Base-by-base conservation (phyloP, 2,329 filamentous ascomycete species). In the Monosporascus sp. region DNA sequence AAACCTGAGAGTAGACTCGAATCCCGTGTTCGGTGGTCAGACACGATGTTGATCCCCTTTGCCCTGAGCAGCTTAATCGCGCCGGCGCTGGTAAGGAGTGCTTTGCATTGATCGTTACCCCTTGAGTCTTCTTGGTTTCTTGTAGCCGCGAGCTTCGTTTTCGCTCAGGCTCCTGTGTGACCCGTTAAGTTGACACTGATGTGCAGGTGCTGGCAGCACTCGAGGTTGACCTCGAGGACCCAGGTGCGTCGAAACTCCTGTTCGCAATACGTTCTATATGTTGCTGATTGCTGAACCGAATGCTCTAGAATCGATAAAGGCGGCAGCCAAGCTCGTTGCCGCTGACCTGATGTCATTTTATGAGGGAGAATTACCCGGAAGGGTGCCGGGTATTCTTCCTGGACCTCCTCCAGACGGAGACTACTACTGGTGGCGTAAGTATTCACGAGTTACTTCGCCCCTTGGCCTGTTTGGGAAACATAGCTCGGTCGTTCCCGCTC, bases 331-430 rank as follows among this genome's bases (percentile, higher is more conserved):
- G 36, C 54, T 60, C 50, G 64, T 66, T 36, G 64, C 64, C 20
- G 59, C 56, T 45, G 64, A 67, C 47, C 54, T 67, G 52, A 55
- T 67, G 52, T 52, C 43, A 19, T 67, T 61, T 40, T 67, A 67
- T 45, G 52, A 62, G 37, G 64, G 64, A 46, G 52, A 62, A n/a
- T 57, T 62, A 27, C 56, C 61, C 17, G 83, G 79, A 11, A 87
- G 73, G 16, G 74, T 76, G 2, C 53, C 55, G 1, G 64, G 64
- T 17, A 60, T 66, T 46, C 55, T 66, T 9, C 62, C 62, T 9
- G 64, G 64, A 6, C 64, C 64, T 36, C 64, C 64, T 14, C 61
- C 63, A 11, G 52, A 55, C 20, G 63, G 64, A 49, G 58, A 59
- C 34, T 66, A 66, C 58, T 66, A 63, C 56, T 66, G 64, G 64